Evolutionary conservation across 306 rosid genomes (phyloP), one percentile per base, ranked within the genome.

Genomic region (Quercus glauca): DNA sequence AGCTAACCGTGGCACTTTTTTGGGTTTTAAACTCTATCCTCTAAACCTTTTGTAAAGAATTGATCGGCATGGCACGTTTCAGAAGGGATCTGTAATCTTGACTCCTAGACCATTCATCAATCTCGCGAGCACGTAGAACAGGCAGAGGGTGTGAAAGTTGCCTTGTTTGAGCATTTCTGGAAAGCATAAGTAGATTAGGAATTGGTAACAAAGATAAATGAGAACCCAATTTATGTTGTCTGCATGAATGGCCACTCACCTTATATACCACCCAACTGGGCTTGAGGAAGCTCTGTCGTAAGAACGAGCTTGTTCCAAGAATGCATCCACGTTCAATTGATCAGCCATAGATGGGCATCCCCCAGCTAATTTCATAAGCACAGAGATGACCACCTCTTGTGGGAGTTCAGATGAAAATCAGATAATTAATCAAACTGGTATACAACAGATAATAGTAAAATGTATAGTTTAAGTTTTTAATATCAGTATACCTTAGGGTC

Each of bases 311-410:
- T 95, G 99, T 78, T 95, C 98, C 82, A 95, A 83, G 88, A 95
- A 95, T 6, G 97, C 99, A 78, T 95, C 98, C 76, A 93, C 97
- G 68, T 93, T 95, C 74, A 95, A 81, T 89, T 95, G 98, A 82
- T 95, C 93, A 55, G 98, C 98, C 92, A 95, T 78, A 69, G 99
- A 93, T 23, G 99, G 99, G 81, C 94, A 89, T 33, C 99, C 99
- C 58, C 99, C 99, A 69, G 99, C 96, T 86, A 95, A 74, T 88
- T 95, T 95, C 99, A 95, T 95, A 87, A 95, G 97, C 74, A 93
- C 97, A 71, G 99, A 95, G 85, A 95, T 78, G 90, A 93, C 99
- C 49, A 91, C 92, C 99, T 95, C 87, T 95, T 93, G 98, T 90
- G 71, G 90, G 88, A 79, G 82, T 78, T 64, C 56, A 82, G 70